A percentile compares a stretch with the other conserved stretches of the same genome.
Evolutionary conservation across 345 rosid species (phyloP).

Genomic region (Salix purpurea): DNA sequence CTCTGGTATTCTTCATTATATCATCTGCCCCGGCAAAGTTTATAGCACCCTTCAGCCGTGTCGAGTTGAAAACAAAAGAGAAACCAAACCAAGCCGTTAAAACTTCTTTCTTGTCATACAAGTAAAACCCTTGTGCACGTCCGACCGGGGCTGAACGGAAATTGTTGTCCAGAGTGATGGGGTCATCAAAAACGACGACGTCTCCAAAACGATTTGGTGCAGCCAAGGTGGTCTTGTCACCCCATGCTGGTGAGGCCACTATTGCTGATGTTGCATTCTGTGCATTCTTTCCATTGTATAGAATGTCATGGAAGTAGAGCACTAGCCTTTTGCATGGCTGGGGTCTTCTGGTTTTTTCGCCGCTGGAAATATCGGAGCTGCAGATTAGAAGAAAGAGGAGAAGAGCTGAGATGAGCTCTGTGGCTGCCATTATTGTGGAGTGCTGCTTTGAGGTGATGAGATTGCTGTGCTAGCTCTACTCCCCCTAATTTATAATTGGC

Average conservation of each 20-base stretch:
- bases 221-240: constrained; percentile 19
- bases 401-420: not conserved
- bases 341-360: not conserved
- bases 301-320: constrained; percentile 37
- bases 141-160: constrained; percentile 28
- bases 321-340: constrained; percentile 16
- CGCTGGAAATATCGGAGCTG: not conserved
- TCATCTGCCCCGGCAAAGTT: constrained; percentile 65
- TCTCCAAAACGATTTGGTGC: constrained; percentile 28
- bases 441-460: too few relatives aligned
- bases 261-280: constrained; percentile 36
- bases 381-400: constrained; percentile 1
- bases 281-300: constrained; percentile 34
- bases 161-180: constrained; percentile 29
- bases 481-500: too few relatives aligned
- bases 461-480: too few relatives aligned
- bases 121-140: constrained; percentile 31
- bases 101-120: constrained; percentile 31
- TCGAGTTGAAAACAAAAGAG: constrained; percentile 61
- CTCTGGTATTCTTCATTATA: constrained; percentile 59
- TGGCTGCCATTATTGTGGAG: not conserved
- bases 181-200: constrained; percentile 37
- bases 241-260: constrained; percentile 26
- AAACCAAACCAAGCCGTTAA: constrained; percentile 50
- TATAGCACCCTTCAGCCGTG: constrained; percentile 49